These are phyloP conservation scores for Nadsonia fulvescens DNA, from an alignment of 805 yeast genomes.

Conservation along the genomic window DNA sequence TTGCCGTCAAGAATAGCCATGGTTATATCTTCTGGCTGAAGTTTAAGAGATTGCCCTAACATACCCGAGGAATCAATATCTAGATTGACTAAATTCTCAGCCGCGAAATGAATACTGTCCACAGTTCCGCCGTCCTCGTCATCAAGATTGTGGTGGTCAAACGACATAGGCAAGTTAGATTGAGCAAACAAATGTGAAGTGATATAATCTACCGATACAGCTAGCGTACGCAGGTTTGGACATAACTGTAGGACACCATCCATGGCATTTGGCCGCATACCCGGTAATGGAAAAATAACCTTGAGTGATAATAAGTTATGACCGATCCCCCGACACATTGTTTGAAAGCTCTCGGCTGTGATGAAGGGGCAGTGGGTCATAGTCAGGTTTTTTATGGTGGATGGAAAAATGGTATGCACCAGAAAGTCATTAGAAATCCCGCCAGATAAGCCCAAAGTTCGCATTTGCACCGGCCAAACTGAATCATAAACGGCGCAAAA, in stretches of 20 bases:
- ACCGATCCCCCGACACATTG: slow-evolving; percentile 48
- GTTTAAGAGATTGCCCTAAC: slow-evolving; percentile 61
- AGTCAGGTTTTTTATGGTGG: slow-evolving; percentile 49
- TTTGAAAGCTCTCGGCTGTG: slow-evolving; percentile 44
- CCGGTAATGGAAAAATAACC: slow-evolving; percentile 81
- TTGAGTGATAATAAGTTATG: slow-evolving; percentile 40
- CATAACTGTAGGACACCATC: slow-evolving; percentile 62
- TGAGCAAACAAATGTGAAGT: slow-evolving; percentile 26
- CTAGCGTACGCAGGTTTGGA: slow-evolving; percentile 46
- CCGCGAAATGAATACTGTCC: slow-evolving; percentile 6
- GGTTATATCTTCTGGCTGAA: slow-evolving; percentile 79
- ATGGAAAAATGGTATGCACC: slow-evolving; percentile 50
- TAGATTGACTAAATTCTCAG: slow-evolving; percentile 40
- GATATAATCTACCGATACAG: slow-evolving; percentile 66
- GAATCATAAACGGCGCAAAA: slow-evolving; percentile 33
- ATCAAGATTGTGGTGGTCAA: slow-evolving; percentile 12
- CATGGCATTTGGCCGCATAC: slow-evolving; percentile 45
- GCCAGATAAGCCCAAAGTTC: slow-evolving; percentile 65
- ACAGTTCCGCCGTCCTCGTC: slow-evolving; percentile 14
- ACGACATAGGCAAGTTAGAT: too few relatives aligned
- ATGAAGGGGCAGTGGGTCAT: slow-evolving; percentile 78
- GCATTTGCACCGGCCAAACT: slow-evolving; percentile 67
- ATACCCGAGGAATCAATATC: slow-evolving; percentile 70
- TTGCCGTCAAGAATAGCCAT: slow-evolving; percentile 67
- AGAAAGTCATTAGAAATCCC: slow-evolving; percentile 76